Base-by-base conservation (phyloP, 2,329 filamentous ascomycete species). In the Nigrospora oryzae region DNA sequence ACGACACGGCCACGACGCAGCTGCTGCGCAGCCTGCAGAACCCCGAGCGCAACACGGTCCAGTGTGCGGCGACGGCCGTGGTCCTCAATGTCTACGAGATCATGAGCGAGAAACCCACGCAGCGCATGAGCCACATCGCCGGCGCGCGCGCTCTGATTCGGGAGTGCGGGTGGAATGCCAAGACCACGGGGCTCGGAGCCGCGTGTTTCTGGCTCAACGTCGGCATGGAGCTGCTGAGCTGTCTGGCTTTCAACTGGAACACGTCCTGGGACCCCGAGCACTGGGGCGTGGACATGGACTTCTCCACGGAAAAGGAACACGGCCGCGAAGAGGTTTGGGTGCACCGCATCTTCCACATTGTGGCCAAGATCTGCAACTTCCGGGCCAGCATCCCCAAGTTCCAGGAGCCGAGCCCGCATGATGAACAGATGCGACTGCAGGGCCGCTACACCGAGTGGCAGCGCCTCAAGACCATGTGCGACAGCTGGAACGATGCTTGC, bases 121-220 rank as follows among this genome's bases (percentile, higher is more conserved):
- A 89, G 54, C 77, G 85, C n/a, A 91, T 93, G 83, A 90, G 86
- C 53, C 90, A 95, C 57, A 90, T 91, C 52, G 84, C 86, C 0
- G 89, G 89, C 5, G 88, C 89, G 11, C 77, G 89, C 43, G 88
- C 88, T 2, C 70, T 95, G 41, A 90, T 96, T 56, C 87, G 89
- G 49, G 89, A 95, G 59, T 95, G 89, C 56, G 81, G 83, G 5
- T 96, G 91, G 91, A 84, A 88, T 55, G 88, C 88, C 0, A 79
- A 74, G 49, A 86, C 86, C 33, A 77, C 74, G 1, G 89, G 90
- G 0, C 79, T 95, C 16, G 90, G 89, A 1, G 79, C 83, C 0
- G 89, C 90, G 1, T 96, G 90, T 62, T 96, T 96, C 66, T 96
- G 91, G 90, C 71, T 96, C 34, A 95, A 94, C 55, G 82, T 95